A percentile compares a stretch with the other conserved stretches of the same genome.
These are phyloP conservation scores for Citrullus mucosospermus DNA, from an alignment of 306 rosid genomes.

Conservation along the genomic window DNA sequence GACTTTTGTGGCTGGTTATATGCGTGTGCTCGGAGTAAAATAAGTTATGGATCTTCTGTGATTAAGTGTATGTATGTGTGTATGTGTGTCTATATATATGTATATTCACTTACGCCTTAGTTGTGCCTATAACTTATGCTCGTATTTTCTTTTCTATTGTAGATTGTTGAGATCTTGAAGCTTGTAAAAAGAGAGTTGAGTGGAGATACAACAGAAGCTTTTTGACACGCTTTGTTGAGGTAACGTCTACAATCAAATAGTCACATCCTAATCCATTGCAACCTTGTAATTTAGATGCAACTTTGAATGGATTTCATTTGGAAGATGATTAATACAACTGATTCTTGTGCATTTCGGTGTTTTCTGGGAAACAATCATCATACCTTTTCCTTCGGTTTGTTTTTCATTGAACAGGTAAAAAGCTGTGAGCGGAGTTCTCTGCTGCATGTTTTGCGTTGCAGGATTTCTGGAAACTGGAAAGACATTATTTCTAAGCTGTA, in stretches of 20 bases:
- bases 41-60: neutral
- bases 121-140: neutral
- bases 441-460: neutral
- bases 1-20: neutral
- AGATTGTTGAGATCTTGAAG: constrained; percentile 69
- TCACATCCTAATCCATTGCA: neutral
- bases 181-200: constrained; percentile 62
- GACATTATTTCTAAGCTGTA: neutral
- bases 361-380: constrained; percentile 1
- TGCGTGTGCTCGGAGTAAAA: neutral
- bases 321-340: neutral
- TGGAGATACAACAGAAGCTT: constrained; percentile 24
- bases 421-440: neutral
- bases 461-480: constrained; percentile 2
- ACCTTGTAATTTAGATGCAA: neutral
- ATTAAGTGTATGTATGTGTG: too few species aligned
- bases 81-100: too few species aligned
- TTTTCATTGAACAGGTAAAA: constrained; percentile 1
- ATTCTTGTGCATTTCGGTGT: neutral
- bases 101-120: neutral
- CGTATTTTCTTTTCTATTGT: constrained; percentile 14
- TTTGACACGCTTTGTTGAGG: constrained; percentile 29
- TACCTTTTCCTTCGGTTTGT: neutral
- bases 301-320: neutral
- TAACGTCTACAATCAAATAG: constrained; percentile 13